Percentiles rank a stretch among this genome's conserved stretches.
Evolutionary conservation across 805 yeast species (phyloP).

Genomic region (Hanseniaspora jakobsenii): DNA sequence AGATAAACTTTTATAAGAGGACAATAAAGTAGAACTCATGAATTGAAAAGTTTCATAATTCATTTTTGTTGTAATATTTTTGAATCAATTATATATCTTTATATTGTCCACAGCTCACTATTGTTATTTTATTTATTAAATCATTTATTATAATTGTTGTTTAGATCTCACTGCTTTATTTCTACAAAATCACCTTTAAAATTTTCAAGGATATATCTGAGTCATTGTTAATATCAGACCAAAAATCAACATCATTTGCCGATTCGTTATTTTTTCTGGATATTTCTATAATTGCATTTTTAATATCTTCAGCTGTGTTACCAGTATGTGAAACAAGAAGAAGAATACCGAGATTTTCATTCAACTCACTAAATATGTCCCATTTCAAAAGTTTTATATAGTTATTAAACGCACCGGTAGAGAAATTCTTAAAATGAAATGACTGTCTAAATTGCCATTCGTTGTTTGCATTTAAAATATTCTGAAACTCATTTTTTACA

Average conservation of each 20-base stretch:
- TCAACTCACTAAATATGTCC: conserved; percentile 8
- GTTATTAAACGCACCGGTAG: conserved; percentile 6
- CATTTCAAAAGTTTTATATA: conserved; percentile 3
- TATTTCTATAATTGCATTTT: too few relatives aligned
- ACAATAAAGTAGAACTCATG: too few relatives aligned
- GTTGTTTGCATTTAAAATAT: conserved; percentile 13
- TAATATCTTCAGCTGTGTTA: too few relatives aligned
- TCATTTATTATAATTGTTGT: too few relatives aligned
- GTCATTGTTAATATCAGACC: not conserved
- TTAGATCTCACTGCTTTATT: too few relatives aligned
- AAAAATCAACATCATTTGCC: not conserved
- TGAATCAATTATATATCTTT: too few relatives aligned
- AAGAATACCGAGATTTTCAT: conserved; percentile 6
- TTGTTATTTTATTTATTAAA: too few relatives aligned
- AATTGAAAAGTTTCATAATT: too few relatives aligned
- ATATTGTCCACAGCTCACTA: too few relatives aligned
- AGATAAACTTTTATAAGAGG: too few relatives aligned
- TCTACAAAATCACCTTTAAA: conserved; percentile 5
- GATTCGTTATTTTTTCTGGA: not conserved
- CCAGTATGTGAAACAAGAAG: too few relatives aligned
- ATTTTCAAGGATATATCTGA: conserved; percentile 6
- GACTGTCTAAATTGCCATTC: conserved; percentile 15
- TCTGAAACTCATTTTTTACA: conserved; percentile 9
- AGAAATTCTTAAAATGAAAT: conserved; percentile 1
- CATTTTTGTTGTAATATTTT: too few relatives aligned